Conservation (phyloP, 2,329 filamentous ascomycete genomes). For the Epichloe scottii region DNA sequence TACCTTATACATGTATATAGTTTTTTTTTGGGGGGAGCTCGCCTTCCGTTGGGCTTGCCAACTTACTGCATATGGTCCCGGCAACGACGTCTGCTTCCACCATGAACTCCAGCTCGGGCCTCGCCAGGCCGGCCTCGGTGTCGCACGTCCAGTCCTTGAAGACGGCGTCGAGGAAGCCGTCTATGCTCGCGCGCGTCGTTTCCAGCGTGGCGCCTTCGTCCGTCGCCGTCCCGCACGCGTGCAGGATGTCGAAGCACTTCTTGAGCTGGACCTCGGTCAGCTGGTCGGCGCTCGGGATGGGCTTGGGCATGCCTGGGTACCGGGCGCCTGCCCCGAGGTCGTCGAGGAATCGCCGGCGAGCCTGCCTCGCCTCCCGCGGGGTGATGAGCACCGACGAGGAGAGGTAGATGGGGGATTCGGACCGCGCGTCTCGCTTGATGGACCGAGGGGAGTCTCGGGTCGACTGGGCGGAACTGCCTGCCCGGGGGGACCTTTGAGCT, state of each 20-base stretch:
- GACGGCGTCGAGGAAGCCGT: constrained; percentile 19
- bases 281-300: constrained; percentile 14
- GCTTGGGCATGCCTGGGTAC: constrained; percentile 8
- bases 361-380: constrained; percentile 1
- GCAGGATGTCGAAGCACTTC: constrained; percentile 21
- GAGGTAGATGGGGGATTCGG: constrained; percentile 11
- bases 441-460: neutral
- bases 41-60: no score
- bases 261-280: constrained; percentile 16
- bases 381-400: constrained; percentile 1
- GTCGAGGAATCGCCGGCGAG: constrained; percentile 12
- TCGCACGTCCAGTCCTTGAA: constrained; percentile 17
- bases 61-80: constrained; percentile 18
- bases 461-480: neutral
- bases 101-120: constrained; percentile 17
- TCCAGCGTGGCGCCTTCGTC: constrained; percentile 11
- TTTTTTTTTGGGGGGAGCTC: no score
- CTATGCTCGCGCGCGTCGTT: constrained; percentile 18
- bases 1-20: no score
- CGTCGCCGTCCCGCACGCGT: constrained; percentile 18
- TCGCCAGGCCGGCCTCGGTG: constrained; percentile 4
- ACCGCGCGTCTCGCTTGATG: neutral
- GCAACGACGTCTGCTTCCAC: constrained; percentile 15
- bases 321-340: constrained; percentile 12
- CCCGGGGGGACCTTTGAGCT: neutral